Percentiles rank a stretch among this genome's conserved stretches.
Conservation (phyloP, 2,329 filamentous ascomycete genomes). For the Fusarium incarnatum region DNA sequence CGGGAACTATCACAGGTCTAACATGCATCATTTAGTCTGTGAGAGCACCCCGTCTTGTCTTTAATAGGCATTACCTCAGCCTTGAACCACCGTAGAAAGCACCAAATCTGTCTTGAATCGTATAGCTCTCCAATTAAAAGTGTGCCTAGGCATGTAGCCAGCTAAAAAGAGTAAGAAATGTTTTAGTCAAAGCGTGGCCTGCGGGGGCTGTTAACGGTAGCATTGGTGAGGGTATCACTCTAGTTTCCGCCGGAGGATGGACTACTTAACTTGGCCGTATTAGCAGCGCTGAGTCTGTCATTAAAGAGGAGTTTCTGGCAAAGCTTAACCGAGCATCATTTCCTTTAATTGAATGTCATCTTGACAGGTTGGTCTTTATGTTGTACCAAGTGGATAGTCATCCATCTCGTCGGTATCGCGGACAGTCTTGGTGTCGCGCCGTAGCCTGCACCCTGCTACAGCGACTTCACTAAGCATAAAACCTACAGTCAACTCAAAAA, state of each 20-base stretch:
- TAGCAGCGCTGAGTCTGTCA: not conserved
- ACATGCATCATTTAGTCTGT: not conserved
- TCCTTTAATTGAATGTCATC: not conserved
- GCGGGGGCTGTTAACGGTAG: constrained; percentile 20
- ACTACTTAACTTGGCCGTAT: not conserved
- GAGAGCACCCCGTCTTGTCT: not conserved
- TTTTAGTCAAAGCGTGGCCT: constrained; percentile 3
- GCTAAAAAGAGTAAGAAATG: not conserved
- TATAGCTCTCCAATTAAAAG: not conserved
- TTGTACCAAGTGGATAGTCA: not conserved
- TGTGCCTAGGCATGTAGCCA: not conserved
- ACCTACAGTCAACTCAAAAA: not conserved
- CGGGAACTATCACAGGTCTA: not conserved
- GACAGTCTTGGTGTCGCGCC: not conserved
- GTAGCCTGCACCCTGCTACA: too few species aligned
- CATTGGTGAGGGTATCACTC: constrained; percentile 1
- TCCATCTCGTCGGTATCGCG: too few species aligned
- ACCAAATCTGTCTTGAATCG: too few species aligned
- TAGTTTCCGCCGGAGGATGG: constrained; percentile 6
- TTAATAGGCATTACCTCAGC: not conserved
- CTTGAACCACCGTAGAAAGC: not conserved
- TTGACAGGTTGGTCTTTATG: not conserved
- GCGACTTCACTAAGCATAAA: too few species aligned
- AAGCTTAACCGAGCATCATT: not conserved
- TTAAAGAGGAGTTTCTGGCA: not conserved